phyloP scores from a whole-genome alignment of 495 filamentous ascomycete species.

The Xylaria grammica region DNA sequence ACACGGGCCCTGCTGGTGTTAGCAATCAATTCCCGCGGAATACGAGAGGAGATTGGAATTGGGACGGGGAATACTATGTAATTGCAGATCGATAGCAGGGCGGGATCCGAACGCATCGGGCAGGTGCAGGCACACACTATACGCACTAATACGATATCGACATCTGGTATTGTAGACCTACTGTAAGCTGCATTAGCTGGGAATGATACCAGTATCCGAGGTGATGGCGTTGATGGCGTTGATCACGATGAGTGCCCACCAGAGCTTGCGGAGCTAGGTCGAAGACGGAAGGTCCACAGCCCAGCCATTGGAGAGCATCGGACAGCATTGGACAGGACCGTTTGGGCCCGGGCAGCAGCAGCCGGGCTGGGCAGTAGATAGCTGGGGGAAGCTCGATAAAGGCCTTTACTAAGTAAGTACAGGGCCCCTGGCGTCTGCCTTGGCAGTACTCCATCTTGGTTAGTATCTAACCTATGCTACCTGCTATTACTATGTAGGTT shows the following conservation, averaged over 20 bases:
- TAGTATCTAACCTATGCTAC: too few species aligned
- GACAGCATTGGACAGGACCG: too few species aligned
- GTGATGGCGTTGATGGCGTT: background rate
- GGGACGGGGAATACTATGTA: conserved; percentile 1
- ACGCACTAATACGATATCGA: background rate
- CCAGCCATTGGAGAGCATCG: too few species aligned
- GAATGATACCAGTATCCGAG: conserved; percentile 14
- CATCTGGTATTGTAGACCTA: background rate
- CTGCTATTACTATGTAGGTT: too few species aligned
- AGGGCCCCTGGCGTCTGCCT: conserved; percentile 11
- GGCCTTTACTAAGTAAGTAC: too few species aligned
- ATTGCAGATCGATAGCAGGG: background rate
- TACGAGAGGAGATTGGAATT: conserved; percentile 1
- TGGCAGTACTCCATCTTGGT: background rate
- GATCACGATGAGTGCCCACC: conserved; percentile 15
- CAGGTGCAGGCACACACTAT: conserved; percentile 9
- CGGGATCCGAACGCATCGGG: conserved; percentile 13
- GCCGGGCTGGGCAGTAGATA: background rate
- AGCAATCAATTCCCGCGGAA: background rate
- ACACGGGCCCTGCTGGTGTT: background rate
- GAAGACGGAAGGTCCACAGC: conserved; percentile 23
- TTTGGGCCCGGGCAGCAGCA: too few species aligned
- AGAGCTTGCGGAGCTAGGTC: conserved; percentile 13
- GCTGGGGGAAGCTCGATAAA: conserved; percentile 15
- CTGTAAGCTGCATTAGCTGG: conserved; percentile 9